Evolutionary conservation across 768 basidiomycete genomes (phyloP), one percentile per base, ranked within the genome.

Genomic region (Pleurotus tuber-regium): DNA sequence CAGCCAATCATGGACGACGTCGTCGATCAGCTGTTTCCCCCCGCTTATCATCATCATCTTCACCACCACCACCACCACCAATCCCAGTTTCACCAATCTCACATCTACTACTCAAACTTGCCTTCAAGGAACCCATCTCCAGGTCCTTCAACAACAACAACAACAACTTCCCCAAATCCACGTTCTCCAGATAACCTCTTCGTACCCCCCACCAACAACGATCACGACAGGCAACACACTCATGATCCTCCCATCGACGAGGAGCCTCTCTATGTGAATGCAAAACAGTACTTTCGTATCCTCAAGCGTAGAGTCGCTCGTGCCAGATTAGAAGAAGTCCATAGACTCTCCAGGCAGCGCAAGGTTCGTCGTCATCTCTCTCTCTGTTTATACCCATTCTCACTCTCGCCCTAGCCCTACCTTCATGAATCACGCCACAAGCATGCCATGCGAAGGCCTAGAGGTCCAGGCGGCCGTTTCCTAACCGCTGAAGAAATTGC

Each of bases 251-350:
- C 68, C 69, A 77, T 91, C 60, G 95, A 98, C 70, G 94, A 98
- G 57, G 96, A 99, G 67, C 96, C 97, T 23, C 85, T 99, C 59
- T 98, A 98, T 72, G 97, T 99, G 53, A 99, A 99, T 61, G 96
- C 97, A 54, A 99, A 99, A 66, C 97, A 99, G 71, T 99, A 98
- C 67, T 93, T 95, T 61, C 90, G 97, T 65, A 98, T 99, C 62
- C 82, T 99, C 69, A 98, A 98, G 75, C 81, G 97, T 56, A 81
- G 97, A 51, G 82, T 90, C 59, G 94, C 96, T 4, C 74, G 96
- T 38, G 91, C 92, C 2, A 79, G 97, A 43, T 78, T 98, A 47
- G 95, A 97, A 62, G 96, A 98, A 69, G 78, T 98, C 48, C 94
- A 97, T 59, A 79, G 92, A 57, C 81, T 99, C 56, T 94, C 92